Conservation (phyloP, 2,329 filamentous ascomycete genomes). For the Exophiala calicioides region DNA sequence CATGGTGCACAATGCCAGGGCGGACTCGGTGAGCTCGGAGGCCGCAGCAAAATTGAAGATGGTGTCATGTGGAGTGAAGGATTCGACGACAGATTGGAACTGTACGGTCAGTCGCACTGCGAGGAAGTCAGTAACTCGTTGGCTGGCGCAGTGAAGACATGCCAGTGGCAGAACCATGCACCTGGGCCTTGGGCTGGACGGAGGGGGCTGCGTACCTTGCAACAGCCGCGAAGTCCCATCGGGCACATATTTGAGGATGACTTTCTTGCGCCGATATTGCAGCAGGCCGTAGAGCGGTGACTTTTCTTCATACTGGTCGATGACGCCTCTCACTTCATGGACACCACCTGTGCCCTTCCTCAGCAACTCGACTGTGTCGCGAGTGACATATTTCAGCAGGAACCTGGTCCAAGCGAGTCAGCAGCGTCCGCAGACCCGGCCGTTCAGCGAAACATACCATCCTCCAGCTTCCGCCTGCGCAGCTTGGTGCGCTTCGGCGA, state of each 20-base stretch:
- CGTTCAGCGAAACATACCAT: conserved; percentile 67
- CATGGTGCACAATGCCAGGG: conserved; percentile 83
- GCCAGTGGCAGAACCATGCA: neutral
- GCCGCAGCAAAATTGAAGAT: conserved; percentile 73
- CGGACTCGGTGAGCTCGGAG: conserved; percentile 81
- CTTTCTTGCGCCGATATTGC: conserved; percentile 83
- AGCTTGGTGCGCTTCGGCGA: conserved; percentile 82
- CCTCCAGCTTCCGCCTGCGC: conserved; percentile 81
- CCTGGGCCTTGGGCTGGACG: no score
- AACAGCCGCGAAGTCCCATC: conserved; percentile 87
- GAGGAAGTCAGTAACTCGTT: conserved; percentile 13
- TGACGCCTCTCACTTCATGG: conserved; percentile 74
- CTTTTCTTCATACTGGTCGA: conserved; percentile 76
- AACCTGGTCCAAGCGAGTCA: conserved; percentile 64
- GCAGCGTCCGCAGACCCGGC: neutral
- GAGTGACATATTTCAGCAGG: conserved; percentile 83
- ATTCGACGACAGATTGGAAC: conserved; percentile 62
- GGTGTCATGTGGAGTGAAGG: conserved; percentile 83
- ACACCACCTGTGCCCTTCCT: conserved; percentile 78
- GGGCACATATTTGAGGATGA: conserved; percentile 89
- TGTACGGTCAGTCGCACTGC: conserved; percentile 78
- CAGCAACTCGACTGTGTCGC: conserved; percentile 83
- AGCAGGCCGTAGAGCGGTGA: conserved; percentile 92
- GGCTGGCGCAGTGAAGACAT: no score
- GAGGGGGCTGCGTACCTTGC: conserved; percentile 66